Percentiles rank a stretch among this genome's conserved stretches.
phyloP scores from a whole-genome alignment of 2,329 filamentous ascomycete genomes.

The Pochonia chlamydosporia region DNA sequence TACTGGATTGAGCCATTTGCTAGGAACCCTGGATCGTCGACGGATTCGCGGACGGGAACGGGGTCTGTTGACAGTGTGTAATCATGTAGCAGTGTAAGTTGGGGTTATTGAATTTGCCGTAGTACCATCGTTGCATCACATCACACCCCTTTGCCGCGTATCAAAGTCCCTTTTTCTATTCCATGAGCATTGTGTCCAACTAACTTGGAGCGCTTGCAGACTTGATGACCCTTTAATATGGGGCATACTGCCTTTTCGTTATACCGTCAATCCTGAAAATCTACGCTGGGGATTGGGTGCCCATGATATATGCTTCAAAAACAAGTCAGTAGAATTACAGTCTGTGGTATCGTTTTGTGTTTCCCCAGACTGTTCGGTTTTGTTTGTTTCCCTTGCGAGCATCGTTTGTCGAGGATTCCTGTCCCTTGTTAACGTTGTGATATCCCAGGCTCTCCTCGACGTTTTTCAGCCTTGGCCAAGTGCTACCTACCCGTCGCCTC shows the following conservation, averaged over 20 bases:
- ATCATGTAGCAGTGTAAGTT: conserved; percentile 34
- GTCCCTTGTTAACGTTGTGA: background rate
- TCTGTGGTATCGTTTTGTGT: too few species aligned
- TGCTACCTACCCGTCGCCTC: conserved; percentile 79
- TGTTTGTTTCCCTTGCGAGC: too few species aligned
- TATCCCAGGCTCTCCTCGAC: conserved; percentile 53
- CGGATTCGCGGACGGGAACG: conserved; percentile 58
- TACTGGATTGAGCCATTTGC: conserved; percentile 68
- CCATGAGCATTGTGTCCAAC: background rate
- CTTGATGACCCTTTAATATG: conserved; percentile 92
- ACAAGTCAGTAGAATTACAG: conserved; percentile 61
- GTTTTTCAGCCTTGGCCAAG: conserved; percentile 88
- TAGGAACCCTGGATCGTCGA: conserved; percentile 69
- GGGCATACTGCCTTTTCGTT: conserved; percentile 75
- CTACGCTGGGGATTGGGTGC: conserved; percentile 86
- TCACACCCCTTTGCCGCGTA: background rate
- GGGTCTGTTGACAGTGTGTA: conserved; percentile 70
- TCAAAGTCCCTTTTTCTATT: background rate
- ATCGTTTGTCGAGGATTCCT: too few species aligned
- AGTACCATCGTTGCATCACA: background rate
- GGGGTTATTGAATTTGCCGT: background rate
- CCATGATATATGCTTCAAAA: conserved; percentile 92
- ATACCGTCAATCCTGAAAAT: conserved; percentile 66
- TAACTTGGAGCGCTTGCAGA: conserved; percentile 37
- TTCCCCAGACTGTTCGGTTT: too few species aligned